Conservation (phyloP, 1,284 basidiomycete genomes). For the Boletus sp. region DNA sequence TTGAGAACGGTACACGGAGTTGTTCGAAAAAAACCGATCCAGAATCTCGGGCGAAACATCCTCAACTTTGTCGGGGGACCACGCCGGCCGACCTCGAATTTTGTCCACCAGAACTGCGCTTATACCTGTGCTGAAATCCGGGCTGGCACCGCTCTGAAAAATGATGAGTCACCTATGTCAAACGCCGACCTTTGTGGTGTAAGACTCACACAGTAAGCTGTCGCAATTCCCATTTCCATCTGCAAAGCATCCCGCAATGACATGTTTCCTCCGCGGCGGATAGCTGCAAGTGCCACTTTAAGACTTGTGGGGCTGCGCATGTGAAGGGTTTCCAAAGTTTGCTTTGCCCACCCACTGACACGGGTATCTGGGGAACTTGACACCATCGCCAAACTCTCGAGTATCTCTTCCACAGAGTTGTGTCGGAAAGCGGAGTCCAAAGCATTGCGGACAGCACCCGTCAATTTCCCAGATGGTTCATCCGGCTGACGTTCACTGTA, state of each 20-base stretch:
- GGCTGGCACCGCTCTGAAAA: conserved; percentile 64
- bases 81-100: conserved; percentile 52
- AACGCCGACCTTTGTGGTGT: conserved; percentile 12
- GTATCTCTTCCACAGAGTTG: conserved; percentile 67
- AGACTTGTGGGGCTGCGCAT: conserved; percentile 87
- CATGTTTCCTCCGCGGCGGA: conserved; percentile 66
- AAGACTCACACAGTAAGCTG: conserved; percentile 73
- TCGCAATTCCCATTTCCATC: conserved; percentile 81
- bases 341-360: conserved; percentile 71
- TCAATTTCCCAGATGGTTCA: conserved; percentile 57
- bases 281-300: conserved; percentile 78
- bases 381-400: conserved; percentile 55
- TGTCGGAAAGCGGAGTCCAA: conserved; percentile 79
- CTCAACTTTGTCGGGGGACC: conserved; percentile 61
- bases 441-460: conserved; percentile 65
- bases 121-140: conserved; percentile 84
- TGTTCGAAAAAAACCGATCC: conserved; percentile 57
- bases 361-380: conserved; percentile 41
- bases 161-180: conserved; percentile 16
- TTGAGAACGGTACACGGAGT: conserved; percentile 46
- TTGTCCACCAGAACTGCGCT: conserved; percentile 70
- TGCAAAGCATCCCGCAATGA: conserved; percentile 67
- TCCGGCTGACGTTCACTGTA: conserved; percentile 56
- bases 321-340: conserved; percentile 63
- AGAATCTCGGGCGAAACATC: conserved; percentile 60